Evolutionary conservation across 2,329 filamentous ascomycete genomes (phyloP).

Genomic region (Stachybotrys elegans): DNA sequence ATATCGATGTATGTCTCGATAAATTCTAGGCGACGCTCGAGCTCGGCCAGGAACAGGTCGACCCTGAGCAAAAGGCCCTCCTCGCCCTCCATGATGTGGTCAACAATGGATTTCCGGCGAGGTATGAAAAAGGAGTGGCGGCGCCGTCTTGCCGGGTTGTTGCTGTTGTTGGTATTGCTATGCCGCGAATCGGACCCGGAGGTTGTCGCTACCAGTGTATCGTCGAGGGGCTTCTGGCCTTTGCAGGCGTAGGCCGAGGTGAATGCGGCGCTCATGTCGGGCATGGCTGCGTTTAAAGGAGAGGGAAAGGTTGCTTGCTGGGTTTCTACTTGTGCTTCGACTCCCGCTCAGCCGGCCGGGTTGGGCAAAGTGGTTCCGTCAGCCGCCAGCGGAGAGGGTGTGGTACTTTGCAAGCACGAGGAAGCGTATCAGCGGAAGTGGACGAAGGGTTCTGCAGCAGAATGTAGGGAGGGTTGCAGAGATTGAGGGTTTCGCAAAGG

Average conservation of each 20-base stretch:
- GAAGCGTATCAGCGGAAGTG: too few relatives aligned
- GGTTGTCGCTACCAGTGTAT: conserved; percentile 26
- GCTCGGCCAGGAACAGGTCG: conserved; percentile 76
- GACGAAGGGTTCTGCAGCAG: too few relatives aligned
- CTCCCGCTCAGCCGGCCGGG: too few relatives aligned
- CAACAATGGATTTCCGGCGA: conserved; percentile 53
- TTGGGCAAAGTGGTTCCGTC: too few relatives aligned
- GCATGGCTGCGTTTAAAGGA: conserved; percentile 22
- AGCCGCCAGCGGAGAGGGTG: too few relatives aligned
- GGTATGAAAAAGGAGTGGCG: conserved; percentile 55
- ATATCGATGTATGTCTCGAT: conserved; percentile 84
- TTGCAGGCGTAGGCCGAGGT: conserved; percentile 31
- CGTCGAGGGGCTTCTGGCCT: conserved; percentile 24
- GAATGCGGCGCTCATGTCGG: conserved; percentile 31
- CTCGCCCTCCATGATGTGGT: conserved; percentile 57
- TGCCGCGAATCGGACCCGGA: conserved; percentile 38
- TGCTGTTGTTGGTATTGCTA: conserved; percentile 21
- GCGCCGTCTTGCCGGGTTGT: conserved; percentile 33
- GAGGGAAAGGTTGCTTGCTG: conserved; percentile 4
- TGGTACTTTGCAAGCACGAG: too few relatives aligned
- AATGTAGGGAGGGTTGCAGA: too few relatives aligned
- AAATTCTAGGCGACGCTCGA: conserved; percentile 81
- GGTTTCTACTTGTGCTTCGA: too few relatives aligned
- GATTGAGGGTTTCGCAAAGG: too few relatives aligned
- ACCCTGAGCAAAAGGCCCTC: conserved; percentile 60